Base-by-base conservation (phyloP, 371 early-diverging fungal species). In the Entomophthora muscae region DNA sequence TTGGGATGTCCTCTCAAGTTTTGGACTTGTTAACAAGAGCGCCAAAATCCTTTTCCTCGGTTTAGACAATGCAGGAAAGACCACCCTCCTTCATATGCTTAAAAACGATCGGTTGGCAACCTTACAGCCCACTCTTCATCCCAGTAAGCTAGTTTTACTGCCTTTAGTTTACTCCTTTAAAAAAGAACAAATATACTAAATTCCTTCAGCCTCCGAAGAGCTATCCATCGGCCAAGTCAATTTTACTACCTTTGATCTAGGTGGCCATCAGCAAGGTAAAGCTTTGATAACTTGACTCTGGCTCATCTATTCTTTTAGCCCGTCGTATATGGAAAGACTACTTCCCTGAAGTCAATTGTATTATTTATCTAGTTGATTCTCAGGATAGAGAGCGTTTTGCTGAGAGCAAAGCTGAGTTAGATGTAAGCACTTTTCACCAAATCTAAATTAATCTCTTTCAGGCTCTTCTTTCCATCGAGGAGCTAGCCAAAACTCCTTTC, bases 51-150 rank as follows among this genome's bases (percentile, higher is more conserved):
- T 99, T 55, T 99, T 99, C 80, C 83, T 99, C 63, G 99, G 99
- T 56, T 85, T 99, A 63, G 99, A 99, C 74, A 99, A 99, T 80
- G 98, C 99, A 64, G 99, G 99, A 64, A 99, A 99, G 77, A 99
- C 99, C 5, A 99, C 99, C 52, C 82, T 99, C 33, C 83, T 99
- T 33, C 96, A 98, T 80, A 95, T 98, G 91, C 79, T 99, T 69
- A 99, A 98, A 82, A 95, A 95, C 71, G 96, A 97, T 73, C 90
- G 97, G 62, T 77, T 97, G 69, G 93, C 95, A 31, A 89, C 91
- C 29, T 80, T 95, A 51, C 91, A 92, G 72, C 99, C 99, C 52
- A 99, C 99, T 31, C 86, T 93, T 68, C 98, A 99, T 73, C 97
- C 98, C 56, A 97, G 93, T 94, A 85, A 69, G 90, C 76, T 31